A percentile compares a stretch with the other conserved stretches of the same genome.
phyloP scores from a whole-genome alignment of 495 filamentous ascomycete species.

The Thozetella sp. region DNA sequence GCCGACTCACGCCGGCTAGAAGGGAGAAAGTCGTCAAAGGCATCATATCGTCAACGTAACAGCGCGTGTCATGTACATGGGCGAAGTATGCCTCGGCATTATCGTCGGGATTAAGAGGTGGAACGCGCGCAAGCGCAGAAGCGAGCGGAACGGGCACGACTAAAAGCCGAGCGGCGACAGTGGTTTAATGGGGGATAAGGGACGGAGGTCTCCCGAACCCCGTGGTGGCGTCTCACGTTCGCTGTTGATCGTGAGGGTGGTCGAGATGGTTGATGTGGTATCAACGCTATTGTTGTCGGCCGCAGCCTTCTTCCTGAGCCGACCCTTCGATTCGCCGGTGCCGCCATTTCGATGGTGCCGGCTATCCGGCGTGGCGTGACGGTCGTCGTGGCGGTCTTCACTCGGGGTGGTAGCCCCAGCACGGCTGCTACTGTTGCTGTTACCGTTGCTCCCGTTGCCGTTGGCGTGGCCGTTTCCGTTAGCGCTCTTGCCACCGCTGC shows the following conservation, averaged over 20 bases:
- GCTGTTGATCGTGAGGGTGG: constrained; percentile 41
- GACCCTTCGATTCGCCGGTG: constrained; percentile 20
- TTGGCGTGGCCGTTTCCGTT: constrained; percentile 9
- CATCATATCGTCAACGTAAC: constrained; percentile 8
- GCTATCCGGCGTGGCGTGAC: constrained; percentile 67
- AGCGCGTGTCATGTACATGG: neutral
- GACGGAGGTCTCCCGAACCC: constrained; percentile 40
- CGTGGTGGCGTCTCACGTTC: constrained; percentile 35
- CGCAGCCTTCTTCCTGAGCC: constrained; percentile 37
- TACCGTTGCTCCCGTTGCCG: constrained; percentile 4
- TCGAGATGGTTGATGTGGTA: constrained; percentile 35
- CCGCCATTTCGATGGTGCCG: constrained; percentile 42
- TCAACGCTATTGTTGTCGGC: constrained; percentile 26
- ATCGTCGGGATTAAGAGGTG: neutral
- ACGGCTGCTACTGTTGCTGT: constrained; percentile 17
- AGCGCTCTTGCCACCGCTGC: constrained; percentile 10
- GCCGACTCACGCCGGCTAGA: too few species aligned
- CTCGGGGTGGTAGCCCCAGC: constrained; percentile 1
- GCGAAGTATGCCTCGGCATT: neutral
- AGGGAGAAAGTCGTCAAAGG: constrained; percentile 12
- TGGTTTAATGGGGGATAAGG: constrained; percentile 71
- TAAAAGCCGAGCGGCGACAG: constrained; percentile 69
- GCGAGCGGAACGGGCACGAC: neutral
- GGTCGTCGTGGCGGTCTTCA: constrained; percentile 47
- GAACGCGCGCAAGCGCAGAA: neutral